A percentile compares a stretch with the other conserved stretches of the same genome.
phyloP scores from a whole-genome alignment of 164 flowering plant species.

The Sextonia rubra region DNA sequence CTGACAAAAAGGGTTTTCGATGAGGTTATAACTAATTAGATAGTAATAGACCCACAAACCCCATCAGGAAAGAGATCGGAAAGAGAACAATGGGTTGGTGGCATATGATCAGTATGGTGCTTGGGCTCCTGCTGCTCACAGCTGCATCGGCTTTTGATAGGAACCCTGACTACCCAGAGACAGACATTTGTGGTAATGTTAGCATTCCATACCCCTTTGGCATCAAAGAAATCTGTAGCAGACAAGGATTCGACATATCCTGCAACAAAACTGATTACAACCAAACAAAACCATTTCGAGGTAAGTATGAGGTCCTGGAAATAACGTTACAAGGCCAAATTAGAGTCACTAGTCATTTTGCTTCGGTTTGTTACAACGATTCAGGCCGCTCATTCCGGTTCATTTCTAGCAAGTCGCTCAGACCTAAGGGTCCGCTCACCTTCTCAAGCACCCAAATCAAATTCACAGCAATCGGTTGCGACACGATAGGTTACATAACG shows the following conservation, averaged over 20 bases:
- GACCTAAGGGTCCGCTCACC: background rate
- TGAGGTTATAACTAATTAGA: no score
- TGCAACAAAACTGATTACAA: background rate
- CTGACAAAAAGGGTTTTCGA: no score
- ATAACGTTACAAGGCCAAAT: no score
- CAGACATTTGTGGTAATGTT: background rate
- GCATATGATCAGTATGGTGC: no score
- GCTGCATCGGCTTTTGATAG: background rate
- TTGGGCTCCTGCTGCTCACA: no score
- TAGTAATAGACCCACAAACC: no score
- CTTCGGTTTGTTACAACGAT: no score
- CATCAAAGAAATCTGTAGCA: background rate
- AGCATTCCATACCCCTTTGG: slow-evolving; percentile 9
- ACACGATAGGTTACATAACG: background rate
- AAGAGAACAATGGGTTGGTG: no score
- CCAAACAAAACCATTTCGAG: background rate
- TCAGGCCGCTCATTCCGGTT: no score
- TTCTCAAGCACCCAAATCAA: background rate
- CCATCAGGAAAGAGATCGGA: no score
- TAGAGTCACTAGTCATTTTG: no score
- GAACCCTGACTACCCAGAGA: slow-evolving; percentile 3
- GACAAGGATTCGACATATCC: background rate
- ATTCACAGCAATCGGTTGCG: slow-evolving; percentile 1
- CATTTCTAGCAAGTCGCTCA: background rate
- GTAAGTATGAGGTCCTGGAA: no score